Evolutionary conservation across 2,329 filamentous ascomycete species (phyloP).

Genomic region (Beauveria sp.): DNA sequence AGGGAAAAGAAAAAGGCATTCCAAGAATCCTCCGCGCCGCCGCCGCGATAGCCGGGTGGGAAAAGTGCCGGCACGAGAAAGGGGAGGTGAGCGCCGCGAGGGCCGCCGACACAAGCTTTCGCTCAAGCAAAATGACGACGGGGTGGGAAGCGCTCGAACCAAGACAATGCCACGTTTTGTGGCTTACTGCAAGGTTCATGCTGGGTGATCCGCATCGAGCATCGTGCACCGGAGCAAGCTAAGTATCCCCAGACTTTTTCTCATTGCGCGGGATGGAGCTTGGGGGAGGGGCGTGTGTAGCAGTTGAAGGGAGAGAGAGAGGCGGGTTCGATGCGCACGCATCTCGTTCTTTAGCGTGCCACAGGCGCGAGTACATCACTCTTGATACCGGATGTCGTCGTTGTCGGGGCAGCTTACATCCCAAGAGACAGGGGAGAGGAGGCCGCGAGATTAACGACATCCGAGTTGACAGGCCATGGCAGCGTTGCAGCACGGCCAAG

Average conservation of each 20-base stretch:
- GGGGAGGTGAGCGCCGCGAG: too few species aligned
- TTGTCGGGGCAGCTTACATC: not conserved
- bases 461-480: not conserved
- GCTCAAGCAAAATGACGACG: not conserved
- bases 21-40: not conserved
- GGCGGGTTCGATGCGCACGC: not conserved
- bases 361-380: not conserved
- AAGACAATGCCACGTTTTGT: not conserved
- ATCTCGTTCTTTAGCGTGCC: not conserved
- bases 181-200: not conserved
- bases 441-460: not conserved
- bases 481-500: not conserved
- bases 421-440: not conserved
- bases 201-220: not conserved
- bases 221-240: not conserved
- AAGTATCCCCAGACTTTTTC: slow-evolving; percentile 1
- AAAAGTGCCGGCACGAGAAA: not conserved
- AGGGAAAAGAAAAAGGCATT: not conserved
- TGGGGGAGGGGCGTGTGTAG: not conserved
- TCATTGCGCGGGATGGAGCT: slow-evolving; percentile 1
- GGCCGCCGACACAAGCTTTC: too few species aligned
- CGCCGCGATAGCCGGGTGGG: not conserved
- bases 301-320: too few species aligned
- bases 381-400: not conserved
- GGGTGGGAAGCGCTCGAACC: not conserved